Conservation (phyloP, 148 eudicot genomes). For the Nepenthes gracilis region DNA sequence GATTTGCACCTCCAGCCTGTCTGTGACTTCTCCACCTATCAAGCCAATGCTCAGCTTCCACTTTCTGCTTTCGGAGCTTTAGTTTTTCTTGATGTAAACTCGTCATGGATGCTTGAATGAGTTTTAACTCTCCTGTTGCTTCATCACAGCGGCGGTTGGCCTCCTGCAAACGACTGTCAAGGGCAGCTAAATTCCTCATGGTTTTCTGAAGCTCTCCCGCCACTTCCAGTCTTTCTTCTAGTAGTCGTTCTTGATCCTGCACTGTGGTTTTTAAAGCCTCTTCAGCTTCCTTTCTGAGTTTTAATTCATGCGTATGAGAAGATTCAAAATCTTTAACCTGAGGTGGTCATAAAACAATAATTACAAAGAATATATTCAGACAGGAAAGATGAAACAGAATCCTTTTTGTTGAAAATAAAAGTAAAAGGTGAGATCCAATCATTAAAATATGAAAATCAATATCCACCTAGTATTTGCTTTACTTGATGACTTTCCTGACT, state of each 20-base stretch:
- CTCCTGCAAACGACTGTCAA: slow-evolving; percentile 54
- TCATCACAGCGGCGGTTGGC: slow-evolving; percentile 53
- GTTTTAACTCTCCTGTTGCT: slow-evolving; percentile 48
- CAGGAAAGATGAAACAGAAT: not conserved
- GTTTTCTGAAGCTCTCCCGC: slow-evolving; percentile 44
- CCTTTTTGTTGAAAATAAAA: too few species aligned
- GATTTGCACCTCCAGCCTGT: slow-evolving; percentile 19
- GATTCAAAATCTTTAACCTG: slow-evolving; percentile 53
- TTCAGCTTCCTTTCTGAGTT: slow-evolving; percentile 47
- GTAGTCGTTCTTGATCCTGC: slow-evolving; percentile 48
- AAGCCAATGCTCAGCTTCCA: slow-evolving; percentile 63
- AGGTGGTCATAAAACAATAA: not conserved
- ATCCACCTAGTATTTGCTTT: too few species aligned
- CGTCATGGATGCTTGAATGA: slow-evolving; percentile 40
- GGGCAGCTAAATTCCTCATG: slow-evolving; percentile 57
- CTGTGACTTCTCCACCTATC: slow-evolving; percentile 54
- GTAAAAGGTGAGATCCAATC: too few species aligned
- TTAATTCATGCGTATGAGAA: slow-evolving; percentile 29
- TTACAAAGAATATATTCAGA: not conserved
- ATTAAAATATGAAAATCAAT: too few species aligned
- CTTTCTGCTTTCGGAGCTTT: slow-evolving; percentile 46
- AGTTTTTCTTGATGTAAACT: slow-evolving; percentile 47
- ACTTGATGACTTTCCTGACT: too few species aligned
- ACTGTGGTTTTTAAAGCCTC: slow-evolving; percentile 32
- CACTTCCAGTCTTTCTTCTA: slow-evolving; percentile 35